Evolutionary conservation across 768 basidiomycete genomes (phyloP), one percentile per base, ranked within the genome.

Genomic region (Xanthoconium stramineum): DNA sequence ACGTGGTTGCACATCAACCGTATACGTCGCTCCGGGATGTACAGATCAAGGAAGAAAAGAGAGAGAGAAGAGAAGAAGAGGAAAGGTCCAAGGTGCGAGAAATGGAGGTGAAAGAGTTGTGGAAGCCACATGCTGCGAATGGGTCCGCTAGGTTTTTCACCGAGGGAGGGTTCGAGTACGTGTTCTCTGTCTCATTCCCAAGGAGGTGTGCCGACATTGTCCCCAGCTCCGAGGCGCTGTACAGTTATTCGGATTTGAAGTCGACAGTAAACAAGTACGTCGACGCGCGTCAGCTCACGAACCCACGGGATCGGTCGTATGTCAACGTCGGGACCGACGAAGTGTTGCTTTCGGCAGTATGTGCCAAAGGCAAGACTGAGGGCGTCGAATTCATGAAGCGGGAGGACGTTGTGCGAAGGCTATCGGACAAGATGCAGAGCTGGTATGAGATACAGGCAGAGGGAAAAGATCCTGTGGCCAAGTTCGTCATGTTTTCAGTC

Each of bases 401-500:
- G 30, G 87, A 89, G 6, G 86, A 90, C 32, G 62, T 87, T 12
- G 67, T 78, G 6, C 78, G 76, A 58, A 76, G 74, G 28, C 66
- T 94, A 17, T 59, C 80, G 15, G 74, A 79, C 4, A 80, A 79
- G 55, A 93, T 94, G 91, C 90, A 93, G 66, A 67, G 68, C 28
- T 94, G 89, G 89, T 79, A 92, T 60, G 83, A 85, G 66, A 72
- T 92, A 17, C 68, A 64, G 29, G 76, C 72, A 1, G 81, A 80
- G 6, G 83, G 83, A 1, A 78, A 76, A 40, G 85, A 88, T n/a
- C 63, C 74, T 0, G 68, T 86, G 1, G 65, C 76, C 53, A 89
- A 83, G 90, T 89, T 50, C 10, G 85, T 67, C 39, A 35, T 19
- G 28, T 40, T 57, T n/a, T 38, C 36, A 11, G 14, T 55, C 28